phyloP scores from a whole-genome alignment of 371 early-diverging fungal genomes.

The Apophysomyces variabilis region DNA sequence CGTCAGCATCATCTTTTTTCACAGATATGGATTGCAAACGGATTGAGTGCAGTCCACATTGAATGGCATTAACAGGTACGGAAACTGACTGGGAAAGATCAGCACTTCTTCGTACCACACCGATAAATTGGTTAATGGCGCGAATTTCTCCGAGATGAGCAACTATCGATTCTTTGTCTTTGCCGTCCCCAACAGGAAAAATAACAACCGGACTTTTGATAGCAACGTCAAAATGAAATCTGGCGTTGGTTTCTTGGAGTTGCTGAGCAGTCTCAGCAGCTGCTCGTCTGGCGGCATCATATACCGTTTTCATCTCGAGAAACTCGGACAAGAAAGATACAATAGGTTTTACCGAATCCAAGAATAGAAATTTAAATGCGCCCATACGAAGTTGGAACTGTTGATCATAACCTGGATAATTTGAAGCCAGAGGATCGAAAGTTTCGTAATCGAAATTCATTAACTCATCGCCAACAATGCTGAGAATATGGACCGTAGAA shows the following conservation, averaged over 20 bases:
- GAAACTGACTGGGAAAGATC: conserved; percentile 26
- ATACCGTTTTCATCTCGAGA: conserved; percentile 85
- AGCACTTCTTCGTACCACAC: conserved; percentile 30
- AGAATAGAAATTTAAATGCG: conserved; percentile 65
- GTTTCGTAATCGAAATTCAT: conserved; percentile 77
- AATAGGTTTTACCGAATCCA: conserved; percentile 56
- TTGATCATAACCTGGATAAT: conserved; percentile 75
- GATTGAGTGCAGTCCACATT: conserved; percentile 73
- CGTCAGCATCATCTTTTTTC: conserved; percentile 15
- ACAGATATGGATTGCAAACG: conserved; percentile 65
- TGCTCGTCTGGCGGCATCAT: conserved; percentile 86
- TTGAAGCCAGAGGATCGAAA: conserved; percentile 40
- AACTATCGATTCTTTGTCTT: conserved; percentile 61
- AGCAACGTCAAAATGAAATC: conserved; percentile 81
- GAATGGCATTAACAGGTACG: conserved; percentile 58
- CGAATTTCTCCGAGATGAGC: conserved; percentile 90
- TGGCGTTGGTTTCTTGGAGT: conserved; percentile 44
- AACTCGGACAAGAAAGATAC: conserved; percentile 75
- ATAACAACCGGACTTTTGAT: conserved; percentile 91
- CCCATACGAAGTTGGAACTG: conserved; percentile 67
- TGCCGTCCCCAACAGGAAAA: conserved; percentile 70
- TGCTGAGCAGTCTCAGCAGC: conserved; percentile 83
- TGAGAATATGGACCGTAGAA: conserved; percentile 56
- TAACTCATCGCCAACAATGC: conserved; percentile 78
- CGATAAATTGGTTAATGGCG: conserved; percentile 73